Percentiles rank a stretch among this genome's conserved stretches.
Evolutionary conservation across 2,329 filamentous ascomycete species (phyloP).

Genomic region (Colletotrichum sp.): DNA sequence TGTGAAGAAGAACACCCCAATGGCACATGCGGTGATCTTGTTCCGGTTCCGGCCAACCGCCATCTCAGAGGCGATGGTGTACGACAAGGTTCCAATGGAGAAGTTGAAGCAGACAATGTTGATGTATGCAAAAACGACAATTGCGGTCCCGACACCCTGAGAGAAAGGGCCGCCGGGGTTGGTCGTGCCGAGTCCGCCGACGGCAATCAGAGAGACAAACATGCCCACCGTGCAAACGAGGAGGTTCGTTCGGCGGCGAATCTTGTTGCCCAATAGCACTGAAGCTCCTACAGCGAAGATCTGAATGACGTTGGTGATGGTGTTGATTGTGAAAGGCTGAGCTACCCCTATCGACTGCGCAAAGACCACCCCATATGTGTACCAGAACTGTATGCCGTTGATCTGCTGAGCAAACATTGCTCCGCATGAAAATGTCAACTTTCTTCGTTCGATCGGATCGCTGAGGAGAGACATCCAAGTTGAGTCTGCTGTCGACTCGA

Average conservation of each 20-base stretch:
- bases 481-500: background rate
- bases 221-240: constrained; percentile 40
- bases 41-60: constrained; percentile 52
- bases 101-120: constrained; percentile 51
- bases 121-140: constrained; percentile 46
- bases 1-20: constrained; percentile 48
- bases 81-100: constrained; percentile 44
- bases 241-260: constrained; percentile 41
- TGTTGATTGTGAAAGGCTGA: constrained; percentile 45
- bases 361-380: constrained; percentile 44
- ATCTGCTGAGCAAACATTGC: constrained; percentile 47
- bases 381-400: constrained; percentile 49
- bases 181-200: constrained; percentile 40
- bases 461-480: constrained; percentile 37
- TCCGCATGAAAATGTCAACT: constrained; percentile 45
- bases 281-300: constrained; percentile 43
- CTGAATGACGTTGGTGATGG: constrained; percentile 47
- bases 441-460: constrained; percentile 48
- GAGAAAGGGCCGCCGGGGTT: constrained; percentile 30
- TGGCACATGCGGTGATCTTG: constrained; percentile 43
- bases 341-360: constrained; percentile 42
- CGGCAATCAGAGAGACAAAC: constrained; percentile 42
- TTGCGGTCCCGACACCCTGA: constrained; percentile 38
- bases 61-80: constrained; percentile 49
- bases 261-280: constrained; percentile 43